These are phyloP conservation scores for Xylaria sp. DNA, from an alignment of 495 filamentous ascomycete genomes.

Conservation along the genomic window DNA sequence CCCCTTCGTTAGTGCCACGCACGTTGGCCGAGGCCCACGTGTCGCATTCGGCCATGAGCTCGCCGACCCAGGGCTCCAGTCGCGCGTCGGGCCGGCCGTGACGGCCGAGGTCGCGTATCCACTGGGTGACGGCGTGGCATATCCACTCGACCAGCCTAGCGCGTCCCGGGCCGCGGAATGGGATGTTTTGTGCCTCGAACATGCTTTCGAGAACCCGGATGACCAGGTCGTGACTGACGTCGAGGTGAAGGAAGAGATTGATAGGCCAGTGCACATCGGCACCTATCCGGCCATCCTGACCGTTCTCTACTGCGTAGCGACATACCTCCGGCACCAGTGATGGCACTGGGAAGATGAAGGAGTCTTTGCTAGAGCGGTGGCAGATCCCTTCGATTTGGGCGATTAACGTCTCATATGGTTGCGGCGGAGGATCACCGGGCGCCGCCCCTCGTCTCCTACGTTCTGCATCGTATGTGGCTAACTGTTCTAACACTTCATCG, in stretches of 20 bases:
- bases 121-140: constrained; percentile 44
- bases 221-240: constrained; percentile 75
- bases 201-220: constrained; percentile 79
- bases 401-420: constrained; percentile 81
- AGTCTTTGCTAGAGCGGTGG: constrained; percentile 72
- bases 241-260: constrained; percentile 77
- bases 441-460: constrained; percentile 44
- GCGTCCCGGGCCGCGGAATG: constrained; percentile 70
- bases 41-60: constrained; percentile 51
- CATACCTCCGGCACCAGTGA: constrained; percentile 74
- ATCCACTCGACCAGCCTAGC: constrained; percentile 54
- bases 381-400: constrained; percentile 78
- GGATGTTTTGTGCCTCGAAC: constrained; percentile 82
- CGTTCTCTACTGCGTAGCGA: constrained; percentile 74
- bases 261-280: constrained; percentile 77
- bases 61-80: constrained; percentile 51
- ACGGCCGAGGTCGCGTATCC: constrained; percentile 51
- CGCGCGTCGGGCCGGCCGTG: constrained; percentile 44
- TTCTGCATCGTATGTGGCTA: constrained; percentile 46
- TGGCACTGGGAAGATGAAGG: constrained; percentile 74
- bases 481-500: constrained; percentile 62
- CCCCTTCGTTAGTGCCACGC: constrained; percentile 33
- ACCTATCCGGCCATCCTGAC: constrained; percentile 66
- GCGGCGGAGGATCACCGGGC: constrained; percentile 43
- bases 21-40: constrained; percentile 38